These are phyloP conservation scores for Rutstroemia sp. DNA, from an alignment of 2,329 filamentous ascomycete species.

Conservation along the genomic window DNA sequence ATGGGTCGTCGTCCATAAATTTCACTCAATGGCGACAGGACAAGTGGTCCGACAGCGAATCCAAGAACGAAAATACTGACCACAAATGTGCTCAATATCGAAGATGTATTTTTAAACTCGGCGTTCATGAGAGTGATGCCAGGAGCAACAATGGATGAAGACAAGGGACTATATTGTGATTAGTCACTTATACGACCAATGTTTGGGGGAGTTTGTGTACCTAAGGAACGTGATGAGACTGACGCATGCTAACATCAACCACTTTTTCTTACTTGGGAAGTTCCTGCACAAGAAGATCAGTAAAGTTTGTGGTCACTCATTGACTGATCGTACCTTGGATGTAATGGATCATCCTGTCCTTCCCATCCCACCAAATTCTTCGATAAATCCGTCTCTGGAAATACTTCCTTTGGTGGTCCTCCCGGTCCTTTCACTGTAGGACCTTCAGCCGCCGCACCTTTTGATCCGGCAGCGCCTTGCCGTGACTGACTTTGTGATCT, in stretches of 20 bases:
- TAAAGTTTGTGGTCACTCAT: neutral
- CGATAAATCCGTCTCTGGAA: conserved; percentile 35
- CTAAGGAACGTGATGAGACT: conserved; percentile 11
- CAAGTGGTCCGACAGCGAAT: conserved; percentile 48
- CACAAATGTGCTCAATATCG: conserved; percentile 13
- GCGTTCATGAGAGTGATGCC: conserved; percentile 26
- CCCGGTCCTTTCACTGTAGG: neutral
- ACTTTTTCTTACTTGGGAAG: conserved; percentile 5
- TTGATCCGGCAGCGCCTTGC: neutral
- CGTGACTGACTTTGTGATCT: neutral
- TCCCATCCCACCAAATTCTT: conserved; percentile 28
- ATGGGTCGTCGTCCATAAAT: conserved; percentile 55
- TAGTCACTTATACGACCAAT: neutral
- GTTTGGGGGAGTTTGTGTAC: neutral
- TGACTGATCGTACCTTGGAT: conserved; percentile 6
- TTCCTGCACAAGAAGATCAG: conserved; percentile 1
- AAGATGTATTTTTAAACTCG: conserved; percentile 15
- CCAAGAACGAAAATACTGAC: conserved; percentile 50
- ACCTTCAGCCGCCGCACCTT: neutral
- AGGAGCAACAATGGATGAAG: conserved; percentile 38
- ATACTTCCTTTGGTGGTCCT: conserved; percentile 1
- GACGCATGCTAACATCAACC: conserved; percentile 6
- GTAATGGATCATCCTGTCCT: conserved; percentile 12
- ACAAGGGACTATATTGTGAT: conserved; percentile 19
- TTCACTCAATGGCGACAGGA: conserved; percentile 52